A percentile compares a stretch with the other conserved stretches of the same genome.
Conservation (phyloP, 345 rosid species). For the Eucalyptus decipiens region DNA sequence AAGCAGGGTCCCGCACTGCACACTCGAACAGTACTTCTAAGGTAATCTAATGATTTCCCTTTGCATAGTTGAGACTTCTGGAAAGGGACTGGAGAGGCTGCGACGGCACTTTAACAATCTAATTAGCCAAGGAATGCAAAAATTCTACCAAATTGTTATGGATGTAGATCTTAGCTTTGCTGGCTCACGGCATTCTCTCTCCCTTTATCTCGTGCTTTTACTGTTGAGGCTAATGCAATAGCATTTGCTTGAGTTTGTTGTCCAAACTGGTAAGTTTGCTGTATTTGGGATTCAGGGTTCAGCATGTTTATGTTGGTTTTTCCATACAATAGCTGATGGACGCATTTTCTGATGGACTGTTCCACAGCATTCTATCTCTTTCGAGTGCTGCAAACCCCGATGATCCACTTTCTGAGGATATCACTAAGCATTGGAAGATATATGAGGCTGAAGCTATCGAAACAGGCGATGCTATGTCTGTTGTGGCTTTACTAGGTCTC, state of each 20-base stretch:
- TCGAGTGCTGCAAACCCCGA: conserved; percentile 47
- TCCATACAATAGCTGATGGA: neutral
- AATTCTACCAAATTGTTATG: neutral
- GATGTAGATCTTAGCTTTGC: neutral
- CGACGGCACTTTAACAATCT: neutral
- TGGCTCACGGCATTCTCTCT: neutral
- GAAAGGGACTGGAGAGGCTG: neutral
- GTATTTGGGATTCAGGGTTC: neutral
- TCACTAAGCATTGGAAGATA: conserved; percentile 49
- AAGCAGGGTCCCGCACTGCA: conserved; percentile 53
- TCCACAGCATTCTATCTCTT: conserved; percentile 31
- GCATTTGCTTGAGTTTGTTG: neutral
- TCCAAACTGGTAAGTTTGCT: neutral
- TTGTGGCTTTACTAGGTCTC: neutral
- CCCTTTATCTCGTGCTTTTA: neutral
- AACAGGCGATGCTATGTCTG: conserved; percentile 42
- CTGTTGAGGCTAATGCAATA: neutral
- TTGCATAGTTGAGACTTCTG: neutral
- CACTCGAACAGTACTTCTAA: conserved; percentile 38
- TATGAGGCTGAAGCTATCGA: conserved; percentile 44
- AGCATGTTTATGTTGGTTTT: neutral
- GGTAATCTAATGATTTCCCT: conserved; percentile 5
- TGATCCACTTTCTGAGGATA: conserved; percentile 46
- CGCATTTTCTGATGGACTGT: neutral
- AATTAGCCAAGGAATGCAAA: neutral